Percentiles rank a stretch among this genome's conserved stretches.
Evolutionary conservation across 163 green algal species (phyloP).

Genomic region (Volvox carteri): DNA sequence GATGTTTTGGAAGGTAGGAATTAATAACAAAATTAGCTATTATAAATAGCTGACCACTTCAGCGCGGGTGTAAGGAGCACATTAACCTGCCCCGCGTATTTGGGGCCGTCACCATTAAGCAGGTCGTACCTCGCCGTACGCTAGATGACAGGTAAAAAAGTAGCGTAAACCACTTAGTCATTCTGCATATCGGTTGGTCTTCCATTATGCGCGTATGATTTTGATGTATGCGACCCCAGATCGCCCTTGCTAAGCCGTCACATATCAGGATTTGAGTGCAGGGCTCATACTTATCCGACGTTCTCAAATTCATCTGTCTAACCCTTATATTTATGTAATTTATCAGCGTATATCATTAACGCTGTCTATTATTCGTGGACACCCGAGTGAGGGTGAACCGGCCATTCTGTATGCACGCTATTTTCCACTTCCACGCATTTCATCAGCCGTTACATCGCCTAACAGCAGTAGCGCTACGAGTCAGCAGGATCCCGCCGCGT

Average conservation of each 20-base stretch:
- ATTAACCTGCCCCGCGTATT: not conserved
- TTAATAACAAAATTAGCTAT: not conserved
- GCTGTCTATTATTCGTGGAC: too few relatives aligned
- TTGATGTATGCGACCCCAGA: not conserved
- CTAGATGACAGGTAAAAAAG: not conserved
- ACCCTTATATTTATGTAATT: too few relatives aligned
- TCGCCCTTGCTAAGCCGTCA: not conserved
- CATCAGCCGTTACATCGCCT: not conserved
- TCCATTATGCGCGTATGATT: not conserved
- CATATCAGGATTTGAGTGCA: too few relatives aligned
- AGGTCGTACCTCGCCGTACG: slow-evolving; percentile 27
- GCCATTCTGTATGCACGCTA: slow-evolving; percentile 2
- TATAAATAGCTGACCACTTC: too few relatives aligned
- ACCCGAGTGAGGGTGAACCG: not conserved
- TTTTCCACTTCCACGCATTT: not conserved
- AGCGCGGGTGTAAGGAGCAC: not conserved
- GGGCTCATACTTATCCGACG: too few relatives aligned
- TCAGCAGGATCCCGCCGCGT: not conserved
- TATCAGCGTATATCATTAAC: too few relatives aligned
- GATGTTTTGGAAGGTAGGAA: not conserved
- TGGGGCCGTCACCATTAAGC: slow-evolving; percentile 8
- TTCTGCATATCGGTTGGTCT: not conserved
- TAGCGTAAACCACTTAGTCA: not conserved
- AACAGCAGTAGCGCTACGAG: too few relatives aligned
- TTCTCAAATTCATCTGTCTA: too few relatives aligned